phyloP scores from a whole-genome alignment of 106 monocot species.

The Dioscorea dumetorum region DNA sequence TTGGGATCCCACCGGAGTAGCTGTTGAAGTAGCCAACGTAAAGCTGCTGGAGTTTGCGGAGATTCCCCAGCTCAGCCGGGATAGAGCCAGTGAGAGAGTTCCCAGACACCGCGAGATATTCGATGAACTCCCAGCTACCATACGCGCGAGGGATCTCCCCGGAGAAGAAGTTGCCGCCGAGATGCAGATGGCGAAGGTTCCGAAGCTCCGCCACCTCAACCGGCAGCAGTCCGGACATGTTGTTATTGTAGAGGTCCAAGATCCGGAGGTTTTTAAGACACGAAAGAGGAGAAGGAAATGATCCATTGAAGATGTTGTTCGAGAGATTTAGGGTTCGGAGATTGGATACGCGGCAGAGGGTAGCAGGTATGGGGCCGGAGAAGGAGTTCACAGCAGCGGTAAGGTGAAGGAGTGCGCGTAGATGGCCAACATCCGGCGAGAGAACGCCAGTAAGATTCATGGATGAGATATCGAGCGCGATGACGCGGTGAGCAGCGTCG shows the following conservation, averaged over 20 bases:
- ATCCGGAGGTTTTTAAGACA: conserved; percentile 38
- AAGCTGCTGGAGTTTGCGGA: conserved; percentile 44
- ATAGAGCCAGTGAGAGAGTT: conserved; percentile 68
- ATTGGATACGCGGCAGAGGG: conserved; percentile 26
- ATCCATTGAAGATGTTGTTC: conserved; percentile 69
- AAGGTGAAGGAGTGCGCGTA: conserved; percentile 34
- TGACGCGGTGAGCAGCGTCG: conserved; percentile 17
- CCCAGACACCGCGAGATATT: conserved; percentile 86
- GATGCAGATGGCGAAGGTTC: conserved; percentile 67
- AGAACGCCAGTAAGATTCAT: conserved; percentile 59
- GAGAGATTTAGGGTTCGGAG: conserved; percentile 78
- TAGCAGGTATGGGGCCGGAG: conserved; percentile 54
- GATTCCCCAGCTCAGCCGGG: conserved; percentile 59
- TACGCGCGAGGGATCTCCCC: conserved; percentile 61
- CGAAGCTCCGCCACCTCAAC: conserved; percentile 25
- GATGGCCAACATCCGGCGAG: conserved; percentile 24
- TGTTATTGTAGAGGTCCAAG: conserved; percentile 92
- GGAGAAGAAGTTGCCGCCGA: conserved; percentile 86
- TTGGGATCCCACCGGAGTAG: conserved; percentile 64
- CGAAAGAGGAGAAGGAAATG: conserved; percentile 40
- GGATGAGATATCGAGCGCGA: conserved; percentile 44
- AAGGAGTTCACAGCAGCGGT: conserved; percentile 43
- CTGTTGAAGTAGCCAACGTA: conserved; percentile 82
- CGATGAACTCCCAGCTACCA: conserved; percentile 50
- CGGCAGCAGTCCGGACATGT: conserved; percentile 72